These are phyloP conservation scores for Cladosporium sp. DNA, from an alignment of 2,329 filamentous ascomycete species.

Conservation along the genomic window DNA sequence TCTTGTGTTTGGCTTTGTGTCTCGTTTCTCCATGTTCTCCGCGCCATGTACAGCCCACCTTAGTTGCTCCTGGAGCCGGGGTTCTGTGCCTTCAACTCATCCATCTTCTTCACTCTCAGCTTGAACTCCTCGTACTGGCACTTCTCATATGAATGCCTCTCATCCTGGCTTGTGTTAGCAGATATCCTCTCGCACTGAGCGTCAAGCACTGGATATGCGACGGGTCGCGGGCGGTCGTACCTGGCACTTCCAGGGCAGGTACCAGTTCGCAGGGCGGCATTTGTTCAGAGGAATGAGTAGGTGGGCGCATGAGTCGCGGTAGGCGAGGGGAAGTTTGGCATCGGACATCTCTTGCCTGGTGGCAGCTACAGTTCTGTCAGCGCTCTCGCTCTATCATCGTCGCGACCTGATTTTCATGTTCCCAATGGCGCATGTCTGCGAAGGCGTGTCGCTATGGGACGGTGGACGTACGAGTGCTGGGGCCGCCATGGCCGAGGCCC, in stretches of 20 bases:
- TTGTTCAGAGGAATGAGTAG: slow-evolving; percentile 94
- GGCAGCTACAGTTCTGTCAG: slow-evolving; percentile 62
- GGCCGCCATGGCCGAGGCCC: slow-evolving; percentile 42
- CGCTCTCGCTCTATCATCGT: background rate
- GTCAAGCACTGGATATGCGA: background rate
- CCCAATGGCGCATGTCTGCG: slow-evolving; percentile 3
- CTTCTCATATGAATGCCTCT: slow-evolving; percentile 97
- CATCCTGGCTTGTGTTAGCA: slow-evolving; percentile 60
- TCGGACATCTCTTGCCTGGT: slow-evolving; percentile 92
- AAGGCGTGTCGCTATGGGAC: background rate
- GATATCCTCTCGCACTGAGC: background rate
- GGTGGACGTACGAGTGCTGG: slow-evolving; percentile 36
- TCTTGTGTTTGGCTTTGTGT: slow-evolving; percentile 14
- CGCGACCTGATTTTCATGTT: background rate
- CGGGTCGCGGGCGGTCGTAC: slow-evolving; percentile 51
- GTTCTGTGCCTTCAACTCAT: slow-evolving; percentile 87
- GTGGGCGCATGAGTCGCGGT: slow-evolving; percentile 93
- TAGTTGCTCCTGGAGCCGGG: slow-evolving; percentile 82
- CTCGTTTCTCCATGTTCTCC: slow-evolving; percentile 8
- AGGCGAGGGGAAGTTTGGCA: slow-evolving; percentile 81
- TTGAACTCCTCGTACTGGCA: slow-evolving; percentile 99
- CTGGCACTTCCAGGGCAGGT: slow-evolving; percentile 96
- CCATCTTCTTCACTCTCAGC: slow-evolving; percentile 97
- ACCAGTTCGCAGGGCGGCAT: slow-evolving; percentile 89
- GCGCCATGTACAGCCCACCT: background rate